phyloP scores from a whole-genome alignment of 2,329 filamentous ascomycete genomes.

The Paecilomyces niveus region DNA sequence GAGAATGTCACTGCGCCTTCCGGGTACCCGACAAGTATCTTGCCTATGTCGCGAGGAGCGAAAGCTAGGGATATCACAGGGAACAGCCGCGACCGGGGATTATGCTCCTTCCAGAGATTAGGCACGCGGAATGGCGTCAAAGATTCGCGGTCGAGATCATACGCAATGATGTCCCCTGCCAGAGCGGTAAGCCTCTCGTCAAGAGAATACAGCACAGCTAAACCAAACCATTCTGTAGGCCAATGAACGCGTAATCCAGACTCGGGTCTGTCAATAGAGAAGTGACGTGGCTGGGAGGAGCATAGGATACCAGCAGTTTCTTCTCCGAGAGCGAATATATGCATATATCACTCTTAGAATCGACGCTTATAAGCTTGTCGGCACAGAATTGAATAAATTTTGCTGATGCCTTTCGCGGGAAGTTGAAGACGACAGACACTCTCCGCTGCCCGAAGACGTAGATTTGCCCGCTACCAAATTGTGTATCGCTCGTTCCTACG shows the following conservation, averaged over 20 bases:
- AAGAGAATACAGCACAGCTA: neutral
- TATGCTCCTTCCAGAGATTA: slow-evolving; percentile 75
- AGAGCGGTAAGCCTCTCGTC: neutral
- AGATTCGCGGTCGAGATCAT: slow-evolving; percentile 77
- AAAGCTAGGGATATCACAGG: slow-evolving; percentile 72
- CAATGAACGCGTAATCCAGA: slow-evolving; percentile 88
- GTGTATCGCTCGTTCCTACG: slow-evolving; percentile 80
- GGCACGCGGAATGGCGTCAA: slow-evolving; percentile 73
- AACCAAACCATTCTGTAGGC: slow-evolving; percentile 59
- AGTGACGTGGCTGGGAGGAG: slow-evolving; percentile 69
- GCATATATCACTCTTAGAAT: slow-evolving; percentile 76
- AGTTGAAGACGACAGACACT: slow-evolving; percentile 66
- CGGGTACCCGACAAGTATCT: slow-evolving; percentile 82
- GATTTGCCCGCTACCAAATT: slow-evolving; percentile 78
- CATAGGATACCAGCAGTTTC: slow-evolving; percentile 59
- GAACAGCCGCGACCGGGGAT: slow-evolving; percentile 58
- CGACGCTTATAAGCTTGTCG: slow-evolving; percentile 76
- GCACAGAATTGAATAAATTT: slow-evolving; percentile 75
- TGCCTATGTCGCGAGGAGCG: slow-evolving; percentile 87
- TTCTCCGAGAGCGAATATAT: slow-evolving; percentile 74
- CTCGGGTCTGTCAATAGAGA: slow-evolving; percentile 76
- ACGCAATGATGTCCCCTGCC: slow-evolving; percentile 74
- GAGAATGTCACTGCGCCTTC: slow-evolving; percentile 86
- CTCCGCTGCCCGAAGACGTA: slow-evolving; percentile 81
- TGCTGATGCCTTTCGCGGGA: slow-evolving; percentile 67